Percentiles rank a stretch among this genome's conserved stretches.
Conservation (phyloP, 1,139 yeast species). For the Pichia sp. region DNA sequence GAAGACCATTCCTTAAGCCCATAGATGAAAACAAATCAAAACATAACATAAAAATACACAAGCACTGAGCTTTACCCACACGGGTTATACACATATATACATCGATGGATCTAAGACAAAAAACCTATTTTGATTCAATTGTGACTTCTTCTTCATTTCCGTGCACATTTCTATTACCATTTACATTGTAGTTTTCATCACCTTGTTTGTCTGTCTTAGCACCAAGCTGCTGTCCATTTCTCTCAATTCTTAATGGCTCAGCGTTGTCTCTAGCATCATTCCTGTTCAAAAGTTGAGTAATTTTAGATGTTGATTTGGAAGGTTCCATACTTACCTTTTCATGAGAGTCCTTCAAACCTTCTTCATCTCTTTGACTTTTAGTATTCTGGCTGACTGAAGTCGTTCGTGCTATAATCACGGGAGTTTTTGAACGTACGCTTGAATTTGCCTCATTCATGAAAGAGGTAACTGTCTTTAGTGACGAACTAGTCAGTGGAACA, state of each 20-base stretch:
- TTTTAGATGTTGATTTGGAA: not conserved
- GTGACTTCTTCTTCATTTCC: not conserved
- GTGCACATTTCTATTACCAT: not conserved
- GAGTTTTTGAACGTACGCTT: not conserved
- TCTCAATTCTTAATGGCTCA: not conserved
- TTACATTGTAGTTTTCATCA: not conserved
- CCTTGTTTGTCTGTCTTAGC: not conserved
- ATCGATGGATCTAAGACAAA: not conserved
- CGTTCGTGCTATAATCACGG: not conserved
- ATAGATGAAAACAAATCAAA: not conserved
- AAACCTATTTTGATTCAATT: not conserved
- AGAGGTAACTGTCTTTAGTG: slow-evolving; percentile 11
- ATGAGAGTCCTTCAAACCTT: too few species aligned
- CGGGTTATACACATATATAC: not conserved
- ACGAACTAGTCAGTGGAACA: slow-evolving; percentile 11
- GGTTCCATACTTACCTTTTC: not conserved
- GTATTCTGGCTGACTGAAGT: not conserved
- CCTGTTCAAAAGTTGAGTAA: not conserved
- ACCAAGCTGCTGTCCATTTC: not conserved
- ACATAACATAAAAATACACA: not conserved
- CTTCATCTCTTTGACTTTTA: not conserved
- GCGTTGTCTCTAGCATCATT: not conserved
- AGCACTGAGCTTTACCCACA: not conserved
- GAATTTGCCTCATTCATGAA: not conserved
- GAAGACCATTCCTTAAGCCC: not conserved